phyloP scores from a whole-genome alignment of 768 basidiomycete genomes.

The Agaricus bisporus region DNA sequence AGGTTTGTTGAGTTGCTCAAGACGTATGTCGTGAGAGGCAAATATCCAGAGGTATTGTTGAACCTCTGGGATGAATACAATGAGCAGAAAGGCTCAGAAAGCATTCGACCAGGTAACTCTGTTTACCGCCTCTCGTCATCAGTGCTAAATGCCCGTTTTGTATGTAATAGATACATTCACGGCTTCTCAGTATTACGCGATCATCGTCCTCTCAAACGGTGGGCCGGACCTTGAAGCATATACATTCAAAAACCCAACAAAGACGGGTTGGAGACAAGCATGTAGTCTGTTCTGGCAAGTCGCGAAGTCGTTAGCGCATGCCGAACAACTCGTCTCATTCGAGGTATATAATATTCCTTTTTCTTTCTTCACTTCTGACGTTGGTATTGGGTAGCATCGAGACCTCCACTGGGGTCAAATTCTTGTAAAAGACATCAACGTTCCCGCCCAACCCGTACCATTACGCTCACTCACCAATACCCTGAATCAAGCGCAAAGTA shows the following conservation, averaged over 20 bases:
- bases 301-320: constrained; percentile 64
- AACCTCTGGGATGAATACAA: constrained; percentile 86
- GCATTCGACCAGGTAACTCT: constrained; percentile 70
- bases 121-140: not conserved
- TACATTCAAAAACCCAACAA: constrained; percentile 50
- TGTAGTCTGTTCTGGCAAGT: constrained; percentile 91
- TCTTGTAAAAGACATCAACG: constrained; percentile 54
- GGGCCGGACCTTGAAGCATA: constrained; percentile 90
- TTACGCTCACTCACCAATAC: constrained; percentile 23
- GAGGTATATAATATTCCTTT: constrained; percentile 55
- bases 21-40: constrained; percentile 81
- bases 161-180: constrained; percentile 58
- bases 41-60: constrained; percentile 75
- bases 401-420: constrained; percentile 99
- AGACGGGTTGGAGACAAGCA: constrained; percentile 79
- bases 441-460: constrained; percentile 15
- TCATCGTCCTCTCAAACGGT: constrained; percentile 87
- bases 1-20: constrained; percentile 81
- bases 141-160: not conserved
- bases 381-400: constrained; percentile 72
- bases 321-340: constrained; percentile 76
- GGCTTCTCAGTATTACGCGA: constrained; percentile 75
- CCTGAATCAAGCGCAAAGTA: constrained; percentile 21
- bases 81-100: constrained; percentile 69
- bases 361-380: not conserved